Evolutionary conservation across 73 alveolate species (phyloP), one percentile per base, ranked within the genome.

Genomic region (Paramecium biaurelia): DNA sequence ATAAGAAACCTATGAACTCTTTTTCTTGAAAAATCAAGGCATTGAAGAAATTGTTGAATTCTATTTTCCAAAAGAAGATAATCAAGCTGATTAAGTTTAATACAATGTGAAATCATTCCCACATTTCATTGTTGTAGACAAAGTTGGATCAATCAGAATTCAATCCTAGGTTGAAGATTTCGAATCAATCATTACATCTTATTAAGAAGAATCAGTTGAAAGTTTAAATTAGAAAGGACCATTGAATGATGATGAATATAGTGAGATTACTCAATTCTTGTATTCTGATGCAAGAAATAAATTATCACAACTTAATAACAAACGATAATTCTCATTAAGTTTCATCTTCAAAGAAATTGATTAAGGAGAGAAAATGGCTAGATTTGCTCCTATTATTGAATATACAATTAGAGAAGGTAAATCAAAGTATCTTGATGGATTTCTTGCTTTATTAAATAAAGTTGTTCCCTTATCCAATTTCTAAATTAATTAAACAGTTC

Each of bases 91-190:
- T 63, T 24, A 63, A 30, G 84, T 63, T 63, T 63, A 63, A 63
- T 63, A 63, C 45, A 63, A 63, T 63, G 84, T 63, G 49, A 63
- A 63, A 63, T 63, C 15, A 63, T 63, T 63, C 28, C 84, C 84
- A 28, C 84, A 63, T 63, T 63, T 63, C 45, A 32, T 63, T 30
- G 84, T 63, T 12, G 53, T 63, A 12, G 84, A 63, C 45, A 63
- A 63, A 63, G 45, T 63, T 63, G 84, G 84, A 3, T 30, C 84
- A 5, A 63, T 63, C 15, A 63, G 84, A 63, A 30, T 63, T 30
- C 15, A 30, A 32, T 26, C 41, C 7, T 30, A 63, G 23, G 26
- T 63, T 30, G 84, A 63, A 12, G 84, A 63, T 63, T 26, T 63
- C 26, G 84, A 63, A 63, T 63, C 84, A 0, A 6, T 63, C 9